Base-by-base conservation (phyloP, 2,329 filamentous ascomycete species). In the Aspergillus fumigatus region DNA sequence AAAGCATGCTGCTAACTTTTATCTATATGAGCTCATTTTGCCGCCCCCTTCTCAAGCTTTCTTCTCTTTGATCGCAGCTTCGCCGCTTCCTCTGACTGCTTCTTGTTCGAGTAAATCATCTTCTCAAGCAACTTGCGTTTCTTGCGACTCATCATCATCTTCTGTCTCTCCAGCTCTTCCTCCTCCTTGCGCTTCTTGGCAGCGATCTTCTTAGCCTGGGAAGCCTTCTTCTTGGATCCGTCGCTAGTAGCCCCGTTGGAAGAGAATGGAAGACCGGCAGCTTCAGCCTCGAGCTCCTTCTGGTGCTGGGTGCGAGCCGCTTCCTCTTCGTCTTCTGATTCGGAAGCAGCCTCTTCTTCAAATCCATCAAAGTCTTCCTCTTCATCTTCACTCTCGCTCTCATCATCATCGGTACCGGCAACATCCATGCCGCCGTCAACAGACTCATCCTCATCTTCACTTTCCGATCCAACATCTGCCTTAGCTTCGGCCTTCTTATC, bases 131-230 rank as follows among this genome's bases (percentile, higher is more conserved):
- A 80, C 86, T 97, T 97, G 69, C 94, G 84, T 86, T 97, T 99
- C 84, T 95, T 94, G 76, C 95, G 90, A 75, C 89, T 90, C 81
- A 97, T 87, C 94, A 99, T 99, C 79, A 95, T 94, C 85, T 96
- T 97, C 73, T 90, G 88, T 61, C 93, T 84, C 75, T 96, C 92
- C 57, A 95, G 76, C 67, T 97, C 92, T 75, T 97, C 94, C 3
- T 88, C 87, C 70, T 94, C 89, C 68, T 83, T 78, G 62, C 76
- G 77, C 67, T 84, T 83, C 71, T 81, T 82, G 58, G 85, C 84
- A 38, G 85, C 84, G 76, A 89, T 87, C 79, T 88, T 88, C 64
- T 84, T 82, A 29, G 87, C 79, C 66, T 84, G 84, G 70, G 89
- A 88, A 64, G 81, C 84, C 17, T 85, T 87, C 65, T 90, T 88